These are phyloP conservation scores for Xerocomellus chrysenteron DNA, from an alignment of 768 basidiomycete species.

Conservation along the genomic window DNA sequence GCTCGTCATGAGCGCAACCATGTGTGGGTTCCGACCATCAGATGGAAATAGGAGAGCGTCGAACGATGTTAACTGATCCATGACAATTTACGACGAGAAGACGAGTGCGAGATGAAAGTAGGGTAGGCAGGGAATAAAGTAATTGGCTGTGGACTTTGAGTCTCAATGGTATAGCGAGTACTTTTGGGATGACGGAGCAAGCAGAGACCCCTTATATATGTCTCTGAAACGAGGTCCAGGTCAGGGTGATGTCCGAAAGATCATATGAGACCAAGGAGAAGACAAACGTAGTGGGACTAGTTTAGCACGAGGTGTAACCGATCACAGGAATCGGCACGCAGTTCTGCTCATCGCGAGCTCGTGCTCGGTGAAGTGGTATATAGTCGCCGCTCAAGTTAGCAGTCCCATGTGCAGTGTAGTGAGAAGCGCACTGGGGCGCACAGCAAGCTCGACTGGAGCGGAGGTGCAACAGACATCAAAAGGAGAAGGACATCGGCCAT, in stretches of 20 bases:
- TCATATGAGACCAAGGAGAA: constrained; percentile 23
- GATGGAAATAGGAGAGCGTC: constrained; percentile 78
- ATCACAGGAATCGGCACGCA: constrained; percentile 21
- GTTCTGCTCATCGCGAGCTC: constrained; percentile 4
- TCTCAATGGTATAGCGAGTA: constrained; percentile 23
- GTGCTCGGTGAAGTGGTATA: constrained; percentile 1
- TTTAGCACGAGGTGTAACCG: constrained; percentile 38
- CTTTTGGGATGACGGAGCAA: constrained; percentile 16
- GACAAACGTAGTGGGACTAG: constrained; percentile 28
- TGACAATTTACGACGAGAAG: constrained; percentile 29
- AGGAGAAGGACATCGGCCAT: constrained; percentile 7
- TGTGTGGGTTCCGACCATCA: constrained; percentile 70
- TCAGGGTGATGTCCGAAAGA: constrained; percentile 30
- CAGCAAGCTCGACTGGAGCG: neutral
- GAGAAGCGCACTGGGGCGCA: constrained; percentile 4
- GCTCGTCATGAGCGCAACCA: constrained; percentile 77
- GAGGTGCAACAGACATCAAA: constrained; percentile 9
- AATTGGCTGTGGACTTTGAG: constrained; percentile 14
- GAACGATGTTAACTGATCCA: constrained; percentile 65
- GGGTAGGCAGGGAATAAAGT: constrained; percentile 21
- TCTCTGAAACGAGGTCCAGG: constrained; percentile 39
- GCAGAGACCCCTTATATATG: constrained; percentile 28
- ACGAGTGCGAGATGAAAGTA: constrained; percentile 16
- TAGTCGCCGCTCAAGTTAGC: neutral
- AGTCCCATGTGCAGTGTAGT: constrained; percentile 17